Percentiles rank a stretch among this genome's conserved stretches.
These are phyloP conservation scores for Ogataea ramenticola DNA, from an alignment of 805 yeast genomes.

Conservation along the genomic window DNA sequence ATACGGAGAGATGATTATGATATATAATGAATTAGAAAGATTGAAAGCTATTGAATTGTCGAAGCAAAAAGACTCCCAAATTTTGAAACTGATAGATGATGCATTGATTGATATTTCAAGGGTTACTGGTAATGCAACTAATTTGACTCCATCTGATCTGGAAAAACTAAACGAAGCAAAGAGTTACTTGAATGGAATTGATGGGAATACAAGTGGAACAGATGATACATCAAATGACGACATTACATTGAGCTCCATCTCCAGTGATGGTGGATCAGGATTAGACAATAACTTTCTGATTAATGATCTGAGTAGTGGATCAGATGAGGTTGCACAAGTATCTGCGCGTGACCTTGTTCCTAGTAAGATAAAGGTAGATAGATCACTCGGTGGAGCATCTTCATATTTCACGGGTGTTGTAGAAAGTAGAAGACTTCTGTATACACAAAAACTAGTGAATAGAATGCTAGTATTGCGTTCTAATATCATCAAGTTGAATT, in stretches of 20 bases:
- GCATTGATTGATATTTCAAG: conserved; percentile 9
- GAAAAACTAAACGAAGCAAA: background rate
- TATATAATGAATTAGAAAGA: conserved; percentile 24
- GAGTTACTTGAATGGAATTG: background rate
- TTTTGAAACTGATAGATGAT: conserved; percentile 4
- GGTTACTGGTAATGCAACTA: conserved; percentile 8
- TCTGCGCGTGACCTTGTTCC: conserved; percentile 1
- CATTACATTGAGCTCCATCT: background rate
- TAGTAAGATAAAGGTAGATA: background rate
- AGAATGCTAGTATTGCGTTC: conserved; percentile 34
- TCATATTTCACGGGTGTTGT: conserved; percentile 23
- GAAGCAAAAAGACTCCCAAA: background rate
- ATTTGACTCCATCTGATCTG: background rate
- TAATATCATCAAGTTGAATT: conserved; percentile 35
- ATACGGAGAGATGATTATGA: conserved; percentile 32
- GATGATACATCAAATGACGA: background rate
- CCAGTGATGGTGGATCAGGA: background rate
- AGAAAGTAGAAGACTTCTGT: conserved; percentile 45
- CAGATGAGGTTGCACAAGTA: conserved; percentile 3
- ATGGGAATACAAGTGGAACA: background rate
- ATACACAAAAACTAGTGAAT: conserved; percentile 34
- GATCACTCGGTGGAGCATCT: background rate
- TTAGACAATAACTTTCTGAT: background rate
- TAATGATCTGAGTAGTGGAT: conserved; percentile 3
- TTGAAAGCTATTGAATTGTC: conserved; percentile 9